Evolutionary conservation across 352 stramenopile species (phyloP), one percentile per base, ranked within the genome.

Genomic region (Globisporangium lucens): DNA sequence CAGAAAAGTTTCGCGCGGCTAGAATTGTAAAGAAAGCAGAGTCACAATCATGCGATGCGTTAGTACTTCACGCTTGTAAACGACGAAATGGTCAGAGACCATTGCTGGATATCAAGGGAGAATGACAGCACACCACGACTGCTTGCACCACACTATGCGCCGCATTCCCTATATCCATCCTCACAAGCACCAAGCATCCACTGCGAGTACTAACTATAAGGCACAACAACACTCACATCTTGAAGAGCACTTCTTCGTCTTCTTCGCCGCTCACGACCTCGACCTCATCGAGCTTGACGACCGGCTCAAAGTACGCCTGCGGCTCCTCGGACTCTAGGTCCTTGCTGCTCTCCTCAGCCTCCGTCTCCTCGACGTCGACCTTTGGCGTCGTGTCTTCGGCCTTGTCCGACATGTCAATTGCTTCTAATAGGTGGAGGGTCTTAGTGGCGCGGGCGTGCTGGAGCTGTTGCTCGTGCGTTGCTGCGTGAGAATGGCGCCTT

Each of bases 181-280:
- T 30, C 6, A 4, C 27, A 56, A 9, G 7, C 15, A 63, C 27
- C 41, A 33, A 3, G 17, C 24, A 10, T 60, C 27, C 53, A 43
- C 3, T n/a, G 6, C 41, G 41, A 49, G 41, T 22, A 49, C 22
- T 30, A 62, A 49, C 22, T 30, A 62, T 58, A 56, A 22, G 24
- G 24, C 27, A 30, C 2, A 9, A 29, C 56, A 22, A 5, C 1
- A 83, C 78, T 56, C 71, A 94, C 89, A 97, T 90, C 73, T 96
- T 97, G 75, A 91, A 98, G 56, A 98, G 56, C 33, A 97, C 89
- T 70, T 98, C 93, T 74, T 99, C 97, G 58, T 99, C 96, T 82
- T 99, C 97, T 82, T 99, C 97, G 71, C 97, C 95, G 17, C 91
- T 98, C 69, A 98, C 98, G 64, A 99, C 94, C 75, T 99, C 97